Evolutionary conservation across 208 protist species (phyloP).

Genomic region (Crithidia acanthocephali): DNA sequence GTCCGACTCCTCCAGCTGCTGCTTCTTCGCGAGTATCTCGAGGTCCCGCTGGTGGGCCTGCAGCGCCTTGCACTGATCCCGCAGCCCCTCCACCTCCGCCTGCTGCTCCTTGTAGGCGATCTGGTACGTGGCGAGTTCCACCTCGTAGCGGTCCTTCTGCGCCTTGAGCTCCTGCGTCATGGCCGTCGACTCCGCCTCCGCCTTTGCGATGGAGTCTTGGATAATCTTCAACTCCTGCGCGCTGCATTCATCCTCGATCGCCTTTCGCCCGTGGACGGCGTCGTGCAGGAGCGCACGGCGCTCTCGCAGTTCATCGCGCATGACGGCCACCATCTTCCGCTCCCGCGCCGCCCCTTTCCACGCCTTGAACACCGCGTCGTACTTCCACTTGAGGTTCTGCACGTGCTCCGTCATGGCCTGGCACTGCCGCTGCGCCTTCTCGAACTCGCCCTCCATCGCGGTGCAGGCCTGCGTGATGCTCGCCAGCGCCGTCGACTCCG

Average conservation of each 20-base stretch:
- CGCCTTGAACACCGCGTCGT: conserved; percentile 29
- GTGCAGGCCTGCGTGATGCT: conserved; percentile 27
- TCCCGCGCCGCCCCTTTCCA: conserved; percentile 31
- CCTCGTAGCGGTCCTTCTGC: conserved; percentile 48
- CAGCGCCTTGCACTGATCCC: conserved; percentile 24
- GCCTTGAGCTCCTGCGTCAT: conserved; percentile 36
- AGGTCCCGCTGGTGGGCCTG: conserved; percentile 43
- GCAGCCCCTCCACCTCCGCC: conserved; percentile 53
- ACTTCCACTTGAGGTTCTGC: conserved; percentile 42
- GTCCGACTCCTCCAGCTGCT: conserved; percentile 48
- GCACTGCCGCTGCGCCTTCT: conserved; percentile 28
- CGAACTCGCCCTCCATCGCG: conserved; percentile 36
- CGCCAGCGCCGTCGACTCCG: conserved; percentile 26
- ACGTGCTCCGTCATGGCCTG: conserved; percentile 53
- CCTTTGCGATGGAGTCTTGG: conserved; percentile 32
- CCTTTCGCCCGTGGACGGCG: conserved; percentile 19
- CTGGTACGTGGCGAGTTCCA: conserved; percentile 74
- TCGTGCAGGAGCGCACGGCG: conserved; percentile 33
- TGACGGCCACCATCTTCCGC: conserved; percentile 23
- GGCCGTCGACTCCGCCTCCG: conserved; percentile 26
- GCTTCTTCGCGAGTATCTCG: conserved; percentile 55
- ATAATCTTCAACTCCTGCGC: conserved; percentile 44
- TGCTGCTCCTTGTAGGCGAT: conserved; percentile 81
- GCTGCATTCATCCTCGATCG: conserved; percentile 35
- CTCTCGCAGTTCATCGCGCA: conserved; percentile 37